phyloP scores from a whole-genome alignment of 192 early-diverging fungal species.

The Coemansia sp. region DNA sequence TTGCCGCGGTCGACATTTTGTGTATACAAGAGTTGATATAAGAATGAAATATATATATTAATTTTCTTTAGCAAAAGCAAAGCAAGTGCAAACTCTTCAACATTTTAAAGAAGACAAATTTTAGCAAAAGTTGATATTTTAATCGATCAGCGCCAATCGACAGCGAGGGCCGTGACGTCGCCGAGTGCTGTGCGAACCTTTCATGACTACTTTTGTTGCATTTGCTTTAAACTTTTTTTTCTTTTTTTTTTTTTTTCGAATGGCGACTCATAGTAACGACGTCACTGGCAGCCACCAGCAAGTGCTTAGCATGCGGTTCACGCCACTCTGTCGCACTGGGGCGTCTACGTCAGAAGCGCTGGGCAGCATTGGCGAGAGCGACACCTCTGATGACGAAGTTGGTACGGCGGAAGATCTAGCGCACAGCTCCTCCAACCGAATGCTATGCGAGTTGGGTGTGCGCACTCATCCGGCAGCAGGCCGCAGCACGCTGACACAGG shows the following conservation, averaged over 20 bases:
- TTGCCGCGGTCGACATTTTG: slow-evolving; percentile 5
- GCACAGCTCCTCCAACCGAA: slow-evolving; percentile 13
- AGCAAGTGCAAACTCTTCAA: too few relatives aligned
- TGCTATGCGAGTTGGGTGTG: slow-evolving; percentile 7
- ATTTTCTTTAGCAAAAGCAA: too few relatives aligned
- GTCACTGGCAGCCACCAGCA: background rate
- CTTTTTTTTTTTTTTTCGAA: background rate
- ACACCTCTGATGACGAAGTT: slow-evolving; percentile 10
- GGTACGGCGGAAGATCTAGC: background rate
- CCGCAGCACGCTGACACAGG: background rate
- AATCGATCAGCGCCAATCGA: background rate
- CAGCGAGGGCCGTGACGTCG: background rate
- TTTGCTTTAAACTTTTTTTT: background rate
- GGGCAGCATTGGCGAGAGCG: slow-evolving; percentile 1
- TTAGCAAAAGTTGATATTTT: background rate
- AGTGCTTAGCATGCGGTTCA: slow-evolving; percentile 7
- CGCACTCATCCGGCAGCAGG: background rate
- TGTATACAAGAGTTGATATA: background rate
- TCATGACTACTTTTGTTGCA: too few relatives aligned
- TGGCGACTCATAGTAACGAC: background rate
- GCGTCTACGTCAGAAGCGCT: background rate
- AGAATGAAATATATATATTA: background rate
- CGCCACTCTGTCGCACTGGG: background rate
- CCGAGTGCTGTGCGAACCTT: background rate
- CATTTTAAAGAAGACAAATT: too few relatives aligned